A percentile compares a stretch with the other conserved stretches of the same genome.
phyloP scores from a whole-genome alignment of 2,329 filamentous ascomycete genomes.

The Cadophora gregata region DNA sequence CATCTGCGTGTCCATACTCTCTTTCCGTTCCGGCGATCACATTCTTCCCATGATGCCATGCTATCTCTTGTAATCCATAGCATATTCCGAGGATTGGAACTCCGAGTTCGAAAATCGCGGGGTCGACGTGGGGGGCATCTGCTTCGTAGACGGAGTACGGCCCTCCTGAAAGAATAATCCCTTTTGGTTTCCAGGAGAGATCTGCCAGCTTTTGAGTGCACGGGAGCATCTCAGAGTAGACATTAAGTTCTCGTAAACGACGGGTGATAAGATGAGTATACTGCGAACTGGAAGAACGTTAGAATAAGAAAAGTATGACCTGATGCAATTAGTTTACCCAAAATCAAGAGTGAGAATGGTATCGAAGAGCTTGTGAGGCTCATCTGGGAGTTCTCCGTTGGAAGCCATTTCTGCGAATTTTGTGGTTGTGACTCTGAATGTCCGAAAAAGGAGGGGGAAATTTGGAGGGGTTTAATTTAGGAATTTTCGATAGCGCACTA shows the following conservation, averaged over 20 bases:
- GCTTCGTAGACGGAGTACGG: conserved; percentile 81
- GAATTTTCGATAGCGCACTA: conserved; percentile 18
- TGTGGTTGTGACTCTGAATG: conserved; percentile 11
- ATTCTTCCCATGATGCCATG: conserved; percentile 70
- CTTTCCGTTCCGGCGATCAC: conserved; percentile 70
- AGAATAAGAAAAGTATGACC: conserved; percentile 20
- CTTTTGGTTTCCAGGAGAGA: conserved; percentile 79
- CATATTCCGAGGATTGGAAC: conserved; percentile 47
- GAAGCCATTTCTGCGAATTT: conserved; percentile 30
- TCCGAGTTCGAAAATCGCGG: conserved; percentile 76
- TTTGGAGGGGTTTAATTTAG: conserved; percentile 9
- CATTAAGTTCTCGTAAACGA: conserved; percentile 76
- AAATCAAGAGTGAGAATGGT: conserved; percentile 78
- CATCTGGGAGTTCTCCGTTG: conserved; percentile 32
- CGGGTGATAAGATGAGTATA: conserved; percentile 69
- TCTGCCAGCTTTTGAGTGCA: conserved; percentile 84
- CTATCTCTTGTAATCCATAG: conserved; percentile 70
- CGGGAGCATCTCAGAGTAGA: conserved; percentile 88
- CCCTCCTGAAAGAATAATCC: conserved; percentile 79
- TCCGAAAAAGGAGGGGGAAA: conserved; percentile 9
- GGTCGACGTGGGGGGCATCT: conserved; percentile 79
- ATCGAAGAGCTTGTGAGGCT: conserved; percentile 43
- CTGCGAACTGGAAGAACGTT: conserved; percentile 55
- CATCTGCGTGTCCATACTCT: conserved; percentile 44
- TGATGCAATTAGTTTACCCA: conserved; percentile 47